A percentile compares a stretch with the other conserved stretches of the same genome.
Conservation (phyloP, 2,329 filamentous ascomycete genomes). For the Tolypocladium amazonense region DNA sequence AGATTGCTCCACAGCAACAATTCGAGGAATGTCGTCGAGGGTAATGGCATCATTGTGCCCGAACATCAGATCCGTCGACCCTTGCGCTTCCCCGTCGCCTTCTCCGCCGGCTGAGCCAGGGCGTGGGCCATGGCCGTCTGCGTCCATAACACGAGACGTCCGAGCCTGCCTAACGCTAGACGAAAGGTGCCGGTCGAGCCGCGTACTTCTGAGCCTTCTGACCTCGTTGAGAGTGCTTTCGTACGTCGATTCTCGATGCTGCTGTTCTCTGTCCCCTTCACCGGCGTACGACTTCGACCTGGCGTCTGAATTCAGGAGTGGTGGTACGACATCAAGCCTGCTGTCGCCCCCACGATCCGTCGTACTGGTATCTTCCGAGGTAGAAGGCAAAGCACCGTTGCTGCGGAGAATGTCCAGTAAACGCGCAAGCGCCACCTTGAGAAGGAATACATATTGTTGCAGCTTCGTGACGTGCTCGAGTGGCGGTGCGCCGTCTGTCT, state of each 20-base stretch:
- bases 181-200: constrained; percentile 88
- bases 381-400: constrained; percentile 69
- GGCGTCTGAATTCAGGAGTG: constrained; percentile 49
- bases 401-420: constrained; percentile 77
- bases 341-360: constrained; percentile 8
- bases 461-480: constrained; percentile 75
- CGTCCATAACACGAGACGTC: constrained; percentile 82
- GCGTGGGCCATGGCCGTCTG: constrained; percentile 48
- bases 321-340: constrained; percentile 12
- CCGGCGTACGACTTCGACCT: constrained; percentile 67
- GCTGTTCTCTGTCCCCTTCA: constrained; percentile 32
- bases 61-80: constrained; percentile 71
- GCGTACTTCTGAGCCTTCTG: constrained; percentile 78
- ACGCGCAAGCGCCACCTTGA: constrained; percentile 83
- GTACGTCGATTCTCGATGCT: constrained; percentile 63
- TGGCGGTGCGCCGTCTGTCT: constrained; percentile 36
- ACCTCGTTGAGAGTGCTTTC: constrained; percentile 97
- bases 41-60: constrained; percentile 86
- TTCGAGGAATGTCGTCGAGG: constrained; percentile 89
- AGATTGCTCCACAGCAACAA: constrained; percentile 91
- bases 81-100: constrained; percentile 23
- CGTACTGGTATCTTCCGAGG: constrained; percentile 50
- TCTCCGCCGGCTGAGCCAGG: constrained; percentile 63
- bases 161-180: constrained; percentile 86
- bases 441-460: constrained; percentile 87